These are phyloP conservation scores for Aspergillus sergii DNA, from an alignment of 2,329 filamentous ascomycete species.

Conservation along the genomic window DNA sequence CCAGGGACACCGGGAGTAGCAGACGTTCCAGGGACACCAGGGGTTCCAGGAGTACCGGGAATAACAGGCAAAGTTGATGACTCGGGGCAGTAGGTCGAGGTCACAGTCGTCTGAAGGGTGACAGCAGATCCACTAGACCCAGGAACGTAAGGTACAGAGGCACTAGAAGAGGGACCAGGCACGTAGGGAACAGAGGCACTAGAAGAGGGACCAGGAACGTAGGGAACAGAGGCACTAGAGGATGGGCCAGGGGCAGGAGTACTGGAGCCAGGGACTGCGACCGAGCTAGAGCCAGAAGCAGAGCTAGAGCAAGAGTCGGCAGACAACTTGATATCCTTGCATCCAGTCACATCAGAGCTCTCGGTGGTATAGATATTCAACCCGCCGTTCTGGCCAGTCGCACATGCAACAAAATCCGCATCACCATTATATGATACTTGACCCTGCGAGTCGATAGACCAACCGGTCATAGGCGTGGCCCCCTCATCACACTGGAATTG, in stretches of 20 bases:
- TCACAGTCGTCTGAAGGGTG: slow-evolving; percentile 23
- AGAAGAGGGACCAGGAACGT: slow-evolving; percentile 12
- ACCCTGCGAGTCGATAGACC: slow-evolving; percentile 58
- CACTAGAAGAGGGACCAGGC: slow-evolving; percentile 12
- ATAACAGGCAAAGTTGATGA: slow-evolving; percentile 16
- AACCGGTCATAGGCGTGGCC: slow-evolving; percentile 56
- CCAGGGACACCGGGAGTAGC: slow-evolving; percentile 8
- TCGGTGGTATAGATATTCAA: slow-evolving; percentile 47
- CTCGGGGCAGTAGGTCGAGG: slow-evolving; percentile 22
- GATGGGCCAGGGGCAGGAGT: slow-evolving; percentile 10
- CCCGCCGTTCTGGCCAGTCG: slow-evolving; percentile 49
- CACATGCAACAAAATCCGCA: slow-evolving; percentile 62
- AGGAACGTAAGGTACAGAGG: slow-evolving; percentile 8
- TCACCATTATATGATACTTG: slow-evolving; percentile 55
- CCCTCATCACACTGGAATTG: slow-evolving; percentile 65
- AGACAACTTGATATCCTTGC: slow-evolving; percentile 36
- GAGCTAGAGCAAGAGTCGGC: slow-evolving; percentile 41
- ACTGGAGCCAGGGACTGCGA: slow-evolving; percentile 19
- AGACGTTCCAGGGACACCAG: slow-evolving; percentile 10
- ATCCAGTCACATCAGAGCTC: slow-evolving; percentile 34
- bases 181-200: slow-evolving; percentile 7
- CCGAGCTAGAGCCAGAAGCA: slow-evolving; percentile 21
- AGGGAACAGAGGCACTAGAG: slow-evolving; percentile 7
- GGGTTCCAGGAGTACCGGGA: slow-evolving; percentile 14
- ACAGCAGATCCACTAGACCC: not conserved